Evolutionary conservation across 768 basidiomycete genomes (phyloP).

Genomic region (Austroboletus eburneus): DNA sequence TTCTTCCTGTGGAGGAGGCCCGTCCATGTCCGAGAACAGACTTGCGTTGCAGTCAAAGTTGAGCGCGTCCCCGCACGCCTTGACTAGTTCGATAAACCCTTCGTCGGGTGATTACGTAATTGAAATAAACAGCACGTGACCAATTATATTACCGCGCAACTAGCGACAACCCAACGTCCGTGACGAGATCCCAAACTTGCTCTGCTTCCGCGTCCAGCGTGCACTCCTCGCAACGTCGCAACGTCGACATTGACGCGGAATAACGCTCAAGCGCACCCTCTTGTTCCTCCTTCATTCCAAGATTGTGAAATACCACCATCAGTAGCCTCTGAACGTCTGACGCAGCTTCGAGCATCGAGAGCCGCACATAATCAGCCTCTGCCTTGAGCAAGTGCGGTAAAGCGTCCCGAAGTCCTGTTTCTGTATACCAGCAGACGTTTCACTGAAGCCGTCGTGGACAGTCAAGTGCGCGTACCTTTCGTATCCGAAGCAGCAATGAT

Average conservation of each 20-base stretch:
- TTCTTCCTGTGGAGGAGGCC: slow-evolving; percentile 87
- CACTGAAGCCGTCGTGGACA: slow-evolving; percentile 12
- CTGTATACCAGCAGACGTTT: slow-evolving; percentile 8
- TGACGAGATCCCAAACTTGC: slow-evolving; percentile 55
- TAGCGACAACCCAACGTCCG: slow-evolving; percentile 54
- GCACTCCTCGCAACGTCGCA: slow-evolving; percentile 39
- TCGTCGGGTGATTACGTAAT: slow-evolving; percentile 22
- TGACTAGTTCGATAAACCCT: slow-evolving; percentile 9
- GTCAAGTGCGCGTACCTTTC: slow-evolving; percentile 35
- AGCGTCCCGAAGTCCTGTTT: slow-evolving; percentile 48
- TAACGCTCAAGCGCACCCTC: slow-evolving; percentile 52
- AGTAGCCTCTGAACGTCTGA: slow-evolving; percentile 71
- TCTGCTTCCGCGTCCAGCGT: slow-evolving; percentile 50
- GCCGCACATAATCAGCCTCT: slow-evolving; percentile 56
- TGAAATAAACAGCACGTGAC: slow-evolving; percentile 20
- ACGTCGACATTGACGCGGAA: slow-evolving; percentile 39
- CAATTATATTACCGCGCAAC: slow-evolving; percentile 30
- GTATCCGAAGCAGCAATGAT: slow-evolving; percentile 56
- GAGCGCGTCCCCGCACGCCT: slow-evolving; percentile 3
- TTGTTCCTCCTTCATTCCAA: slow-evolving; percentile 51
- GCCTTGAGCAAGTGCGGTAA: slow-evolving; percentile 58
- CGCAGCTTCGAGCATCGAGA: slow-evolving; percentile 57
- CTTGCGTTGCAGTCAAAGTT: slow-evolving; percentile 8
- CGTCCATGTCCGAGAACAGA: slow-evolving; percentile 61
- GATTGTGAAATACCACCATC: slow-evolving; percentile 68